These are phyloP conservation scores for Cytidiella melzeri DNA, from an alignment of 768 basidiomycete genomes.

Conservation along the genomic window DNA sequence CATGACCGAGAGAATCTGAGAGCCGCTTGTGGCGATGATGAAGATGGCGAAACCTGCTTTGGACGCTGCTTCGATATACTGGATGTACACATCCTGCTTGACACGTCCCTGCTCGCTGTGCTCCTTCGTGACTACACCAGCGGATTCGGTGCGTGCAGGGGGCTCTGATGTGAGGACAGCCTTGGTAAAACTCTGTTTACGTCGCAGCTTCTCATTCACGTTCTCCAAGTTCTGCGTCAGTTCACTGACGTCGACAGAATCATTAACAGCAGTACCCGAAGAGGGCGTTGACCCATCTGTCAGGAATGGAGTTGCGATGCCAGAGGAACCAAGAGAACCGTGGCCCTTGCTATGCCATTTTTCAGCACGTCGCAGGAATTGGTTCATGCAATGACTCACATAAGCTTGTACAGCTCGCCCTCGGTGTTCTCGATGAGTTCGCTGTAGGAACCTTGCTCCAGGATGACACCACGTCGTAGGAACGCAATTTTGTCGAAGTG, in stretches of 20 bases:
- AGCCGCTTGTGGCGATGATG: conserved; percentile 42
- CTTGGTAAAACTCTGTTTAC: conserved; percentile 48
- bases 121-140: conserved; percentile 54
- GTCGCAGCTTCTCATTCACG: conserved; percentile 55
- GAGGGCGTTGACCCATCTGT: conserved; percentile 15
- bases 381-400: conserved; percentile 41
- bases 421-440: conserved; percentile 52
- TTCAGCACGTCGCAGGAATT: neutral
- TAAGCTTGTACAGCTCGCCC: conserved; percentile 65
- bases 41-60: conserved; percentile 57
- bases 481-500: conserved; percentile 72
- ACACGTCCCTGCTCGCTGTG: conserved; percentile 79
- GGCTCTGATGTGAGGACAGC: conserved; percentile 43
- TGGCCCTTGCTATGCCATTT: conserved; percentile 21
- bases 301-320: conserved; percentile 26
- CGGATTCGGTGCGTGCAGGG: conserved; percentile 30
- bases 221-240: conserved; percentile 23
- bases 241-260: conserved; percentile 15
- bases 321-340: conserved; percentile 18
- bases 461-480: conserved; percentile 75
- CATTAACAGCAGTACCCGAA: conserved; percentile 3
- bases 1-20: conserved; percentile 56
- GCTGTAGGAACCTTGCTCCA: conserved; percentile 67
- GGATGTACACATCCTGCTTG: conserved; percentile 65
- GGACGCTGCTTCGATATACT: conserved; percentile 79